phyloP scores from a whole-genome alignment of 2,329 filamentous ascomycete genomes.

The Reticulascus tulasneorum region DNA sequence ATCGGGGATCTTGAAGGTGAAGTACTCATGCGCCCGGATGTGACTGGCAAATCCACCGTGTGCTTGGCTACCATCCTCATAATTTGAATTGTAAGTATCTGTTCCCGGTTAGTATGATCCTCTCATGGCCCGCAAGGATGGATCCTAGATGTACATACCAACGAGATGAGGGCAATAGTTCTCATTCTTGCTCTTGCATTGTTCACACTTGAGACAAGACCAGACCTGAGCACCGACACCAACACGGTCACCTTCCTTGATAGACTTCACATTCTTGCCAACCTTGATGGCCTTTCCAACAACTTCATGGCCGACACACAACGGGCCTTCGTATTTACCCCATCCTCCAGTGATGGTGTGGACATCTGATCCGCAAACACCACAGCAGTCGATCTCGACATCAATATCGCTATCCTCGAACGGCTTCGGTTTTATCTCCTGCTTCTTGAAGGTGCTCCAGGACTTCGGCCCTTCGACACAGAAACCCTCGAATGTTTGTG shows the following conservation, averaged over 20 bases:
- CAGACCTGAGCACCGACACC: slow-evolving; percentile 59
- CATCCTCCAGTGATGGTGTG: slow-evolving; percentile 56
- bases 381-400: slow-evolving; percentile 67
- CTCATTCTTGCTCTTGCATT: slow-evolving; percentile 45
- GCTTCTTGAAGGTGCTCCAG: slow-evolving; percentile 37
- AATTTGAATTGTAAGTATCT: slow-evolving; percentile 56
- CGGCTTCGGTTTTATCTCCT: slow-evolving; percentile 31
- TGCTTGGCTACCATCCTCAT: slow-evolving; percentile 52
- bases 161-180: slow-evolving; percentile 46
- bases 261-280: slow-evolving; percentile 38
- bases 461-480: slow-evolving; percentile 36
- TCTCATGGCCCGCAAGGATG: rapidly evolving
- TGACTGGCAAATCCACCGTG: slow-evolving; percentile 61
- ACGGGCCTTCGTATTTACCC: slow-evolving; percentile 42
- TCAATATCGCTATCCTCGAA: slow-evolving; percentile 42
- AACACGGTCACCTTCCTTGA: slow-evolving; percentile 61
- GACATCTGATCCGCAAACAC: slow-evolving; percentile 59
- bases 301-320: slow-evolving; percentile 58
- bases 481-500: slow-evolving; percentile 40
- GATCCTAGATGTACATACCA: slow-evolving; percentile 18
- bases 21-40: slow-evolving; percentile 50
- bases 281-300: slow-evolving; percentile 50
- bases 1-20: slow-evolving; percentile 57
- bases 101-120: neutral
- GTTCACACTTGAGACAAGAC: slow-evolving; percentile 49